Base-by-base conservation (phyloP, 805 yeast genomes). In the Yamadazyma sp. region DNA sequence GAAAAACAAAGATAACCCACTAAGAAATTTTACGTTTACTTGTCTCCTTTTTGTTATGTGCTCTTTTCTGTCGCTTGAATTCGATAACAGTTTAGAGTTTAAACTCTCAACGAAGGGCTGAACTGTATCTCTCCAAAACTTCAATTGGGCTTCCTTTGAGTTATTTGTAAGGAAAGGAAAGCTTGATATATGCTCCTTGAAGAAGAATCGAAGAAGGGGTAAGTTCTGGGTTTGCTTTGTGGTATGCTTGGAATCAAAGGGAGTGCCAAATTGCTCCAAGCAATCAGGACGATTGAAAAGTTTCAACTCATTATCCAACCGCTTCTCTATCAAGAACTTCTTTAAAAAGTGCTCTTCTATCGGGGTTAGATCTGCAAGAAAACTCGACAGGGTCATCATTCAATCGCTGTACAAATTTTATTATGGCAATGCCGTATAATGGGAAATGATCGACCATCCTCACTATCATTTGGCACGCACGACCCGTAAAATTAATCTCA, bases 341-440 rank as follows among this genome's bases (percentile, higher is more conserved):
- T 91, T 91, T 37, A 93, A 71, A 57, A 84, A 85, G 53, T 91
- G 97, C 59, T 88, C 95, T 56, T 90, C 87, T 0, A 75, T 68
- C 3, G 90, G 77, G 10, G 78, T 60, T 32, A 83, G 35, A 3
- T 41, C 38, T 7, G 20, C 10, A 6, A 46, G 42, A 32, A 43
- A 46, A 12, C 11, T 20, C n/a, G n/a, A n/a, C n/a, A n/a, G n/a
- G n/a, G n/a, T n/a, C n/a, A n/a, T n/a, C n/a, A n/a, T n/a, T n/a
- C n/a, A n/a, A n/a, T n/a, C n/a, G n/a, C n/a, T n/a, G n/a, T n/a
- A n/a, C n/a, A n/a, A n/a, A n/a, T 22, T 22, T 22, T 22, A 22
- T 22, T 6, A 22, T n/a, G n/a, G n/a, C n/a, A n/a, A n/a, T n/a
- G n/a, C n/a, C n/a, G n/a, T n/a, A n/a, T n/a, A n/a, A n/a, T n/a